Evolutionary conservation across 768 basidiomycete genomes (phyloP).

Genomic region (Naganishia kalamii): DNA sequence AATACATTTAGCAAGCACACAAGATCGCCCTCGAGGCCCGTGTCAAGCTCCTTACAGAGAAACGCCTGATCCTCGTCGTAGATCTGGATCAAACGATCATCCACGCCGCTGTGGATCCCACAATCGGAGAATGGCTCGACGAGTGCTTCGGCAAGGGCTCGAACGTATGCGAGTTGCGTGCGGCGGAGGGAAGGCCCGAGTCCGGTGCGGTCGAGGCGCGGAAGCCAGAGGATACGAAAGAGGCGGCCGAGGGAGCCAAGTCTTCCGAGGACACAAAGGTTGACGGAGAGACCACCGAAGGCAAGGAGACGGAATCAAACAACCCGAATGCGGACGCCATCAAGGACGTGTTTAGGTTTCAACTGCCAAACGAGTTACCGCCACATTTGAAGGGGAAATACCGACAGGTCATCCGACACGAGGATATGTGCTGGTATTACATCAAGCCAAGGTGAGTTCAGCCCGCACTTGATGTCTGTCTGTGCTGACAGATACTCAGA

Average conservation of each 20-base stretch:
- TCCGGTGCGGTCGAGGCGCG: neutral
- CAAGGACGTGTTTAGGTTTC: conserved; percentile 83
- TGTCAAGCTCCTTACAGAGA: conserved; percentile 63
- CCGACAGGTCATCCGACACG: conserved; percentile 11
- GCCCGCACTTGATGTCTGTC: neutral
- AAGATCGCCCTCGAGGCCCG: conserved; percentile 79
- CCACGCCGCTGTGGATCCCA: conserved; percentile 96
- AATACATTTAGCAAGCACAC: conserved; percentile 64
- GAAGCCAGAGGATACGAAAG: neutral
- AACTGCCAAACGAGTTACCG: conserved; percentile 69
- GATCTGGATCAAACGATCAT: conserved; percentile 99
- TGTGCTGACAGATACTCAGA: too few species aligned
- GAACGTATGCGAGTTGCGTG: neutral
- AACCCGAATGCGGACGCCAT: conserved; percentile 92
- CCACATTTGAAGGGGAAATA: conserved; percentile 40
- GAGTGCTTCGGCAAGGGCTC: conserved; percentile 54
- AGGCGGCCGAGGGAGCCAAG: neutral
- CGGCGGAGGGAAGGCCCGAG: neutral
- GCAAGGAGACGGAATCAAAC: conserved; percentile 47
- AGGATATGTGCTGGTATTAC: conserved; percentile 86
- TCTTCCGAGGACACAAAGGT: conserved; percentile 13
- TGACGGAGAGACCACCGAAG: conserved; percentile 19
- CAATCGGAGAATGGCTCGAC: conserved; percentile 92
- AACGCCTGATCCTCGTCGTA: conserved; percentile 88
- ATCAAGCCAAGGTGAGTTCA: conserved; percentile 82